These are phyloP conservation scores for Exophiala sideris DNA, from an alignment of 2,329 filamentous ascomycete genomes.

Conservation along the genomic window DNA sequence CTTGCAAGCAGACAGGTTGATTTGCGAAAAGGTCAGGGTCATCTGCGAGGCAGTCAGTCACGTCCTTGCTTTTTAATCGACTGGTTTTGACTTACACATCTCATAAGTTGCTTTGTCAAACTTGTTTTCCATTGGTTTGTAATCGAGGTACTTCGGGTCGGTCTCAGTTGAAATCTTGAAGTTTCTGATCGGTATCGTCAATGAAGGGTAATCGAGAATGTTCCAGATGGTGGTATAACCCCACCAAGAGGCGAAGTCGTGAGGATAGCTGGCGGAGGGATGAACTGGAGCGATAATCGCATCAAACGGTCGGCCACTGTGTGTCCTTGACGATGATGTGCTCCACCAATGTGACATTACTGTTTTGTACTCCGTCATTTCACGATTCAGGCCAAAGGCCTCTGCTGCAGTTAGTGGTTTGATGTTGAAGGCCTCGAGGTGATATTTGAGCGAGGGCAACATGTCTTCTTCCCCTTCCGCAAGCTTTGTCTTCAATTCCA, in stretches of 20 bases:
- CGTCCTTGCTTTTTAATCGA: not conserved
- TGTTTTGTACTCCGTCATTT: not conserved
- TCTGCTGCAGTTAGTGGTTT: constrained; percentile 42
- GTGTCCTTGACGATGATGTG: constrained; percentile 30
- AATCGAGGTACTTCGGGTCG: constrained; percentile 34
- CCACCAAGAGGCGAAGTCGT: constrained; percentile 58
- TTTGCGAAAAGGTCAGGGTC: constrained; percentile 47
- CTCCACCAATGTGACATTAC: not conserved
- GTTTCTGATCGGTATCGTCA: constrained; percentile 56
- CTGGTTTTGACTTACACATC: constrained; percentile 33
- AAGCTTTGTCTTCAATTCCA: constrained; percentile 52
- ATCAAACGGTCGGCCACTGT: constrained; percentile 36
- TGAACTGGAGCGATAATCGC: constrained; percentile 18
- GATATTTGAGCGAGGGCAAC: constrained; percentile 57
- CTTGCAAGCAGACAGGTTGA: constrained; percentile 52
- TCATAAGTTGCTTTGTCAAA: constrained; percentile 47
- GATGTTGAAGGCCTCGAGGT: constrained; percentile 53
- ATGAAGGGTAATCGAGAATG: constrained; percentile 62
- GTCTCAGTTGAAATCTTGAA: constrained; percentile 38
- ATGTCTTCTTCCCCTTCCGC: constrained; percentile 56
- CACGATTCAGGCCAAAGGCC: constrained; percentile 13
- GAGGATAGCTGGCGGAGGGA: constrained; percentile 37
- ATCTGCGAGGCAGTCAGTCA: constrained; percentile 24
- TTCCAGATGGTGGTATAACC: constrained; percentile 68
- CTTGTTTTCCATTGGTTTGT: constrained; percentile 26